Conservation (phyloP, 2,329 filamentous ascomycete genomes). For the Fusarium brachygibbosum region DNA sequence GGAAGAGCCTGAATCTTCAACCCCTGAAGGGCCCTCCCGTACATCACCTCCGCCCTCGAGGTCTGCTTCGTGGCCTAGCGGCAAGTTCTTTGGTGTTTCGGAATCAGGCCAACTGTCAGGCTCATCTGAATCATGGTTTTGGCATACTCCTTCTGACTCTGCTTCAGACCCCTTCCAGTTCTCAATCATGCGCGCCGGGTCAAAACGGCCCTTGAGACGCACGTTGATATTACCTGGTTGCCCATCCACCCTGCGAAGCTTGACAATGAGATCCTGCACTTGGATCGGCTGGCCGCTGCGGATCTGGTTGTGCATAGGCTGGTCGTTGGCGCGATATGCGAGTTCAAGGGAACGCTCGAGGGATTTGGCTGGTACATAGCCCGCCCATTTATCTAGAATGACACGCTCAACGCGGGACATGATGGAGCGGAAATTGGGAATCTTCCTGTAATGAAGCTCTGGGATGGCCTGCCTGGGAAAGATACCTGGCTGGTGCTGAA, state of each 20-base stretch:
- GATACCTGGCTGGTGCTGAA: constrained; percentile 44
- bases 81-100: background rate
- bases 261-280: constrained; percentile 36
- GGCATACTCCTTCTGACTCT: background rate
- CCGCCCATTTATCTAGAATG: constrained; percentile 49
- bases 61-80: background rate
- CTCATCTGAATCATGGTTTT: background rate
- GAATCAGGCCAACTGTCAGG: constrained; percentile 21
- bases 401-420: constrained; percentile 51
- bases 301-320: constrained; percentile 44
- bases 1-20: background rate
- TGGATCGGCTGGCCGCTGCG: constrained; percentile 23
- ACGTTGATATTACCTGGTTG: constrained; percentile 40
- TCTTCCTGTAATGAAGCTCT: constrained; percentile 37
- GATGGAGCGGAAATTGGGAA: constrained; percentile 36
- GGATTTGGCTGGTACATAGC: constrained; percentile 48
- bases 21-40: background rate
- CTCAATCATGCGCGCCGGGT: constrained; percentile 40
- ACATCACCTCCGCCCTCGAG: background rate
- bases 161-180: constrained; percentile 25
- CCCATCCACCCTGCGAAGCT: constrained; percentile 40
- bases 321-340: constrained; percentile 48
- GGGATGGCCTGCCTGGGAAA: constrained; percentile 48
- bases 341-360: constrained; percentile 48
- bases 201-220: constrained; percentile 43